Base-by-base conservation (phyloP, 805 yeast species). In the Ogataea wickerhamii region DNA sequence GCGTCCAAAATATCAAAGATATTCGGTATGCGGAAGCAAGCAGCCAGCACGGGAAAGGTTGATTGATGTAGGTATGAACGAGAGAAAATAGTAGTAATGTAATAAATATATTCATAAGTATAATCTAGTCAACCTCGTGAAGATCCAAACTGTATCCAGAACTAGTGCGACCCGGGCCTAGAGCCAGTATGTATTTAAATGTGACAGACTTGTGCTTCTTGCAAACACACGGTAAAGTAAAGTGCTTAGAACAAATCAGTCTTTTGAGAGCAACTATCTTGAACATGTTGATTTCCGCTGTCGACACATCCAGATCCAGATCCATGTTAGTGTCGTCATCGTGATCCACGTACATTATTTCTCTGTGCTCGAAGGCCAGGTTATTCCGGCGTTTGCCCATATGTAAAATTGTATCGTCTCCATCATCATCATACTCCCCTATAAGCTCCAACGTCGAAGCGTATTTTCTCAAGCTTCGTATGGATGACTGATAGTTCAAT, bases 181-280 rank as follows among this genome's bases (percentile, higher is more conserved):
- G 11, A 8, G 29, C 16, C 7, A 14, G 29, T 29, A 45, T 8
- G 38, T 28, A 18, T 21, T 32, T 14, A 37, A 38, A 31, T 40
- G 47, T 29, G 26, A 46, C 38, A 7, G 44, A 28, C 8, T 38
- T 40, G 28, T 33, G 20, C 10, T 48, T 37, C 19, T 42, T 40
- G 33, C 58, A 53, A 7, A 44, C 39, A 39, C 61, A 57, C 32
- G 48, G 56, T 32, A 55, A 44, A 21, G 51, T 37, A 18, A 53
- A 50, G 34, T 58, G 62, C 24, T 48, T 52, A 5, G 61, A 55
- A 41, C 61, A 58, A 18, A 41, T 33, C 4, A 56, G 37, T 24
- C 48, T 42, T 19, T 45, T 31, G 27, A 53, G 32, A 4, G 44
- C 44, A 3, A 45, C 40, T 17, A 56, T 49, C 26, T 46, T 54